These are phyloP conservation scores for Marasmius oreades DNA, from an alignment of 1,284 basidiomycete species.

Conservation along the genomic window DNA sequence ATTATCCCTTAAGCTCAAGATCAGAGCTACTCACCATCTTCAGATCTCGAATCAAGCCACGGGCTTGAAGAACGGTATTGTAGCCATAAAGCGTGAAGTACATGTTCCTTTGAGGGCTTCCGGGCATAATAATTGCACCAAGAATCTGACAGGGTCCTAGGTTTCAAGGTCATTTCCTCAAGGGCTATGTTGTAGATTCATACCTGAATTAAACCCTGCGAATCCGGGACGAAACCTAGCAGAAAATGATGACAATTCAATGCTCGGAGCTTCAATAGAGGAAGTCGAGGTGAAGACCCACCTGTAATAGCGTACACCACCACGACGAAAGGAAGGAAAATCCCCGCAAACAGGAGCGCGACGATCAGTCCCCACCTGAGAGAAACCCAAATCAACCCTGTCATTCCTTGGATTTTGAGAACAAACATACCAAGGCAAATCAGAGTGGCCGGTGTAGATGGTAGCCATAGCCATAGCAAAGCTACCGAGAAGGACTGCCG, in stretches of 20 bases:
- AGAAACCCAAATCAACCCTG: not conserved
- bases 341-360: conserved; percentile 41
- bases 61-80: conserved; percentile 43
- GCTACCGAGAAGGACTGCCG: conserved; percentile 37
- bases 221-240: conserved; percentile 29
- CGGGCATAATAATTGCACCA: conserved; percentile 35
- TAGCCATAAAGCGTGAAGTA: conserved; percentile 50
- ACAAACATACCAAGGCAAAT: conserved; percentile 18
- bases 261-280: not conserved
- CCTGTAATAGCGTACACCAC: conserved; percentile 16
- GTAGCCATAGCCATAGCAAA: conserved; percentile 48
- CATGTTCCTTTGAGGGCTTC: conserved; percentile 44
- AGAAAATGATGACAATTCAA: not conserved
- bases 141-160: conserved; percentile 32
- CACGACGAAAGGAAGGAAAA: conserved; percentile 46
- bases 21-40: conserved; percentile 37
- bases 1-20: conserved; percentile 7
- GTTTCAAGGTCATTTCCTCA: not conserved
- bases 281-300: not conserved
- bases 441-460: conserved; percentile 46
- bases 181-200: conserved; percentile 2
- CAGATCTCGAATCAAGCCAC: conserved; percentile 41
- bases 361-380: conserved; percentile 40
- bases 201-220: conserved; percentile 34
- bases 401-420: not conserved